Conservation (phyloP, 2,329 filamentous ascomycete genomes). For the Clarireedia monteithiana region DNA sequence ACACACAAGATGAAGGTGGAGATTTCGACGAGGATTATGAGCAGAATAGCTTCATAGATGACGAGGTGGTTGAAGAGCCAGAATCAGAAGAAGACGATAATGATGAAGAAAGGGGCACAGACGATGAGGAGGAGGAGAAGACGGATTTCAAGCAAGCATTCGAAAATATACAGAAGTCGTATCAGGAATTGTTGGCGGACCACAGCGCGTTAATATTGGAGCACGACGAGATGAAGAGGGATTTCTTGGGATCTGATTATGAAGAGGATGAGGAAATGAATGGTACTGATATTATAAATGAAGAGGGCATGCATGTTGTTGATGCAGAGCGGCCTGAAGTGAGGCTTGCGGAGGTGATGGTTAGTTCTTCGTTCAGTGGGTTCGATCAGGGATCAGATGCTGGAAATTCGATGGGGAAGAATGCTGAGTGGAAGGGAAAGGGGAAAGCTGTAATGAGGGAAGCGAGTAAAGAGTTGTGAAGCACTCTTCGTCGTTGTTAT, state of each 20-base stretch:
- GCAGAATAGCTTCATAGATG: conserved; percentile 21
- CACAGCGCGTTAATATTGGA: conserved; percentile 1
- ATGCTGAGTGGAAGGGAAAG: too few species aligned
- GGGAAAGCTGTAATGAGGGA: too few species aligned
- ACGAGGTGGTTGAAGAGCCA: conserved; percentile 10
- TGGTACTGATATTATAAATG: conserved; percentile 7
- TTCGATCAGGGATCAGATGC: too few species aligned
- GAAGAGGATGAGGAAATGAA: conserved; percentile 12
- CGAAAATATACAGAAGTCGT: background rate
- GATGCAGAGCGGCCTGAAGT: conserved; percentile 14
- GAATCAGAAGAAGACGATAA: conserved; percentile 2
- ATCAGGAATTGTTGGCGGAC: background rate
- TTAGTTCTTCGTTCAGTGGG: background rate
- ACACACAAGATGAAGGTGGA: conserved; percentile 20
- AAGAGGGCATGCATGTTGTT: conserved; percentile 12
- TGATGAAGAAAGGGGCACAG: background rate
- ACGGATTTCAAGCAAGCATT: conserved; percentile 17
- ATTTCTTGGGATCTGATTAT: conserved; percentile 14
- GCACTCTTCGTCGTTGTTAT: too few species aligned
- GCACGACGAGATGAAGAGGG: conserved; percentile 12
- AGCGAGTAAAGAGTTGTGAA: too few species aligned
- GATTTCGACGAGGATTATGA: conserved; percentile 21
- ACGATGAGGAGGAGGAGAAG: conserved; percentile 11
- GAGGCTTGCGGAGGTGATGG: conserved; percentile 16
- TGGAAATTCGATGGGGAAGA: too few species aligned